Base-by-base conservation (phyloP, 78 protist species). In the Dictyostelium citrinum region DNA sequence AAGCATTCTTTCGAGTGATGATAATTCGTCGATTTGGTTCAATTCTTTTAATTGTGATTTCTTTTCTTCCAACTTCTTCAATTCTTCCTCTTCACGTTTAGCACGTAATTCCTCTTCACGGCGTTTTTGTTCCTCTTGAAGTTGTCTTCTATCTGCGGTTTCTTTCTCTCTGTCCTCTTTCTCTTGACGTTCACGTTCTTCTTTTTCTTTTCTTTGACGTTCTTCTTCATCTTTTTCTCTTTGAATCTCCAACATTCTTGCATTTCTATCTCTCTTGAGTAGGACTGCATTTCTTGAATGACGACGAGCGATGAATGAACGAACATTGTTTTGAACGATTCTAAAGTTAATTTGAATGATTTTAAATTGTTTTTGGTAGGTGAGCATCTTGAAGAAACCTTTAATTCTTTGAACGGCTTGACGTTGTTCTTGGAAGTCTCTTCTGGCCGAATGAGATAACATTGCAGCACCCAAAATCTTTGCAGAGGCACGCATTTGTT, bases 11-110 rank as follows among this genome's bases (percentile, higher is more conserved):
- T 91, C 90, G n/a, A 91, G 16, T 10, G 76, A 55, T 29, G 78
- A 12, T 16, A 91, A 43, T 39, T 91, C 95, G n/a, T 84, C 90
- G 45, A 77, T 39, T 68, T 84, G 95, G 3, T 80, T 84, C 46
- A 91, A 83, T 14, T 91, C 91, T 49, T 70, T 70, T 10, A 91
- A 35, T 35, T 91, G 80, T 10, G 33, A 51, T 51, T 49, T 82
- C 81, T 80, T 70, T 70, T 82, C 91, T 16, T 83, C 68, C 8
- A 81, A 43, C 31, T 83, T 76, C 90, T 81, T 84, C 17, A 10
- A 14, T 11, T 74, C 83, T 10, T 84, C 85, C 14, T 91, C 95
- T 11, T 82, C 55, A 7, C 41, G 17, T 33, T 68, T 76, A 3
- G 60, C 70, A 9, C 51, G 67, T 17, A 41, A 35, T 5, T 84